Conservation (phyloP, 2,329 filamentous ascomycete genomes). For the Sporothrix brunneoviolacea region DNA sequence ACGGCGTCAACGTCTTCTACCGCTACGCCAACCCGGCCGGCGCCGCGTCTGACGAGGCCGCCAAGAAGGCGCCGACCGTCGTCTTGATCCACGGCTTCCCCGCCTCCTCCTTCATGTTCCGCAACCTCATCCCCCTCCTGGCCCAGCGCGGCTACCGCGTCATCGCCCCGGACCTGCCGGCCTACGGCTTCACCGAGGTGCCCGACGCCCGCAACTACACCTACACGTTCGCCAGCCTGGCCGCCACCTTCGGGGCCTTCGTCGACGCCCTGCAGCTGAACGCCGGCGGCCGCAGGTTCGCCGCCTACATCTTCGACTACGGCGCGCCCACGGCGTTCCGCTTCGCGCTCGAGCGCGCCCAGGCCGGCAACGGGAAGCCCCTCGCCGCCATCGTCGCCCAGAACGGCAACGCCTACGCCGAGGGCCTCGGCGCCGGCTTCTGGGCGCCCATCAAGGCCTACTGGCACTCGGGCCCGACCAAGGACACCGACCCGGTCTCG, state of each 20-base stretch:
- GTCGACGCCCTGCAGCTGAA: conserved; percentile 38
- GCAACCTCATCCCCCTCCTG: conserved; percentile 38
- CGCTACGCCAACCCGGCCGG: conserved; percentile 25
- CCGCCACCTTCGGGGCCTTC: conserved; percentile 41
- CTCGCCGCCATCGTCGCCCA: conserved; percentile 49
- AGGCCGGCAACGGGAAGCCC: conserved; percentile 27
- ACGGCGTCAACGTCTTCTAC: conserved; percentile 36
- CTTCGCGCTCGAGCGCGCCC: conserved; percentile 43
- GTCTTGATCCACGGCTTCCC: conserved; percentile 42
- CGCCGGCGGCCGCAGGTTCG: conserved; percentile 31
- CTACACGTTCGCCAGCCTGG: conserved; percentile 49
- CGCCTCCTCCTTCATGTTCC: conserved; percentile 36
- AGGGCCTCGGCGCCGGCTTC: conserved; percentile 44
- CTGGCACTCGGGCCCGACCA: conserved; percentile 35
- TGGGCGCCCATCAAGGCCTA: conserved; percentile 42
- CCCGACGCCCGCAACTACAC: conserved; percentile 35
- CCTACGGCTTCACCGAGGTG: conserved; percentile 51
- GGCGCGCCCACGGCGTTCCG: conserved; percentile 50
- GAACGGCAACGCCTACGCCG: conserved; percentile 55
- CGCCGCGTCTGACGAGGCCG: background rate
- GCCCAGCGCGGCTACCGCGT: conserved; percentile 31
- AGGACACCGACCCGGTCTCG: conserved; percentile 14
- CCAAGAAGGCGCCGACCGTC: conserved; percentile 27
- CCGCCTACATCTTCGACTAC: conserved; percentile 58
- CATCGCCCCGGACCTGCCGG: conserved; percentile 53